A percentile compares a stretch with the other conserved stretches of the same genome.
Evolutionary conservation across 75 land plant species (phyloP).

Genomic region (Pseudotsuga menziesii): DNA sequence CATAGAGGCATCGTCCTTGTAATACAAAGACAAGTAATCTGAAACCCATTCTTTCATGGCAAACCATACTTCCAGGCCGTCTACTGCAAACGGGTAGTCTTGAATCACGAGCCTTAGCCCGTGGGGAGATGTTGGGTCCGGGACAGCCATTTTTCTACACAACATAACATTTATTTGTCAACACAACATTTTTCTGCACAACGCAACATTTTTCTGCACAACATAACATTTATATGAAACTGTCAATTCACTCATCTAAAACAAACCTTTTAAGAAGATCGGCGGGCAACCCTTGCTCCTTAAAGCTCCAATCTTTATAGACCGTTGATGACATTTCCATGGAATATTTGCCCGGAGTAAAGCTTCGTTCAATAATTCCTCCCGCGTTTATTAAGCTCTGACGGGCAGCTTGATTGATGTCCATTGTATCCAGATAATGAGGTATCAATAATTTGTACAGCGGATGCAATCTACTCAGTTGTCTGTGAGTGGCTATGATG

Average conservation of each 20-base stretch:
- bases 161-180: background rate
- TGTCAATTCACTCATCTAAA: background rate
- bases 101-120: slow-evolving; percentile 75
- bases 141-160: slow-evolving; percentile 86
- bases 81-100: slow-evolving; percentile 88
- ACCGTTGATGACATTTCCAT: slow-evolving; percentile 25
- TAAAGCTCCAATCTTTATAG: slow-evolving; percentile 48
- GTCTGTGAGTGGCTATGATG: slow-evolving; percentile 29
- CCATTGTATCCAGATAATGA: slow-evolving; percentile 28
- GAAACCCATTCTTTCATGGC: slow-evolving; percentile 37
- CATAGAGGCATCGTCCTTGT: slow-evolving; percentile 21
- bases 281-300: slow-evolving; percentile 47
- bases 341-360: slow-evolving; percentile 29
- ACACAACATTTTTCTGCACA: too few relatives aligned
- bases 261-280: slow-evolving; percentile 38
- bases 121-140: slow-evolving; percentile 50
- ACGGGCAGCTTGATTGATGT: slow-evolving; percentile 34
- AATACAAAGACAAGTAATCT: slow-evolving; percentile 45
- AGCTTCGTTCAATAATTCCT: slow-evolving; percentile 27
- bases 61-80: slow-evolving; percentile 50
- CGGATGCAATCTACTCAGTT: slow-evolving; percentile 31
- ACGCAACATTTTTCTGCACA: too few relatives aligned
- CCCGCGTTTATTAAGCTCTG: slow-evolving; percentile 21
- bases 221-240: too few relatives aligned
- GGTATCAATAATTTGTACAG: slow-evolving; percentile 21